Conservation (phyloP, 2,329 filamentous ascomycete genomes). For the Fusarium proliferatum region DNA sequence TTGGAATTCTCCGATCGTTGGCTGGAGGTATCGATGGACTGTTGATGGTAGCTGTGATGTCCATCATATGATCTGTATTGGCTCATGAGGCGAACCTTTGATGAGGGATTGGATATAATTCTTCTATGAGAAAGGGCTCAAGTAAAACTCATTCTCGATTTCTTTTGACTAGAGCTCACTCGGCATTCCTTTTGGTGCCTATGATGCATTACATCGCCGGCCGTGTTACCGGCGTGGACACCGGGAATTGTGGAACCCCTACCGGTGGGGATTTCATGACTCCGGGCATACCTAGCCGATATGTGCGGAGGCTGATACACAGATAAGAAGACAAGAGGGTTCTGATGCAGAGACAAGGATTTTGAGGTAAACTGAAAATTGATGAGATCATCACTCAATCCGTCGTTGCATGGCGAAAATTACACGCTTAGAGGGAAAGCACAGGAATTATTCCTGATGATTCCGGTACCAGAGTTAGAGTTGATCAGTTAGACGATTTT, state of each 20-base stretch:
- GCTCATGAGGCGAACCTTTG: not conserved
- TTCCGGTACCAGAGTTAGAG: not conserved
- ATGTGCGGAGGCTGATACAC: not conserved
- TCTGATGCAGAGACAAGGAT: too few relatives aligned
- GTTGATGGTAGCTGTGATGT: not conserved
- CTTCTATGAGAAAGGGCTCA: accelerated
- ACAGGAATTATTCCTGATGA: not conserved
- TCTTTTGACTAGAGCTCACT: not conserved
- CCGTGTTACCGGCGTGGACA: not conserved
- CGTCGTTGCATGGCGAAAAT: too few relatives aligned
- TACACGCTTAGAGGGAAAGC: not conserved
- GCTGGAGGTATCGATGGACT: not conserved
- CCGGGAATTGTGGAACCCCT: not conserved
- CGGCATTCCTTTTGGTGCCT: not conserved
- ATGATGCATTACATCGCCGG: not conserved
- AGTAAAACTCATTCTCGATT: accelerated
- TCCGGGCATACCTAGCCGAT: not conserved
- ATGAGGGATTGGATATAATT: accelerated
- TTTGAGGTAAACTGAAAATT: not conserved
- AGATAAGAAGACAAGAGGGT: not conserved
- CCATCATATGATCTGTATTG: not conserved
- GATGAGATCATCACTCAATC: not conserved
- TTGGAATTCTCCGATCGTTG: not conserved
- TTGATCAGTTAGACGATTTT: not conserved
- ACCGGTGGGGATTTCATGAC: not conserved